phyloP scores from a whole-genome alignment of 2,329 filamentous ascomycete genomes.

The Neonectria magnoliae region DNA sequence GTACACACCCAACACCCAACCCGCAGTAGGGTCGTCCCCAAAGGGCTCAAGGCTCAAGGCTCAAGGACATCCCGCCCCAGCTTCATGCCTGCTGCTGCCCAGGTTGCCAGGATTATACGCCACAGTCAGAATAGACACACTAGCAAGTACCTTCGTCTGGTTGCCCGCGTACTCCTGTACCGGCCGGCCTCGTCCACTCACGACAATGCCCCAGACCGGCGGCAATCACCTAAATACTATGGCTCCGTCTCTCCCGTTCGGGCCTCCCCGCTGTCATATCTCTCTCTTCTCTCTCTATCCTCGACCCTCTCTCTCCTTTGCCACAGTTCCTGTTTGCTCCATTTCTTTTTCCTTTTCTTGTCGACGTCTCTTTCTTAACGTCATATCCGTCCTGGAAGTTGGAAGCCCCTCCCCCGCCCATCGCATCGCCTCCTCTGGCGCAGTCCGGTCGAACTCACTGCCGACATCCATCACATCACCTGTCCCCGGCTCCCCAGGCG shows the following conservation, averaged over 20 bases:
- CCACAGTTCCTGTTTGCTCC: slow-evolving; percentile 29
- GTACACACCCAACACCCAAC: slow-evolving; percentile 1
- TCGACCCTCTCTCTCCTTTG: slow-evolving; percentile 27
- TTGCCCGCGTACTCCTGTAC: slow-evolving; percentile 41
- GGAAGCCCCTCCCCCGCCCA: background rate
- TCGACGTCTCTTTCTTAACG: slow-evolving; percentile 11
- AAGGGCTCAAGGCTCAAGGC: slow-evolving; percentile 7
- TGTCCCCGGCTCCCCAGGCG: slow-evolving; percentile 19
- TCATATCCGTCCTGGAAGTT: slow-evolving; percentile 12
- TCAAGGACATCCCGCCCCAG: slow-evolving; percentile 35
- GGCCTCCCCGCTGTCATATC: slow-evolving; percentile 36
- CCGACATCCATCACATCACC: slow-evolving; percentile 25
- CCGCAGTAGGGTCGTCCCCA: background rate
- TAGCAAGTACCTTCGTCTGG: slow-evolving; percentile 40
- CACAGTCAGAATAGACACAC: background rate
- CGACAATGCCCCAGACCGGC: slow-evolving; percentile 36
- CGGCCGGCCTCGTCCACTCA: slow-evolving; percentile 43
- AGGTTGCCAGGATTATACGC: background rate
- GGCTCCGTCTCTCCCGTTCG: slow-evolving; percentile 38
- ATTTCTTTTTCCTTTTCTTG: slow-evolving; percentile 17
- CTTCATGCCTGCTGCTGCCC: background rate
- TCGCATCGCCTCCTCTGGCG: slow-evolving; percentile 9
- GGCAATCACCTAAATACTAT: slow-evolving; percentile 45
- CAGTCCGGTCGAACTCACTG: slow-evolving; percentile 27
- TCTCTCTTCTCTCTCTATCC: slow-evolving; percentile 31